Base-by-base conservation (phyloP, 2,329 filamentous ascomycete species). In the Cytospora paraplurivora region DNA sequence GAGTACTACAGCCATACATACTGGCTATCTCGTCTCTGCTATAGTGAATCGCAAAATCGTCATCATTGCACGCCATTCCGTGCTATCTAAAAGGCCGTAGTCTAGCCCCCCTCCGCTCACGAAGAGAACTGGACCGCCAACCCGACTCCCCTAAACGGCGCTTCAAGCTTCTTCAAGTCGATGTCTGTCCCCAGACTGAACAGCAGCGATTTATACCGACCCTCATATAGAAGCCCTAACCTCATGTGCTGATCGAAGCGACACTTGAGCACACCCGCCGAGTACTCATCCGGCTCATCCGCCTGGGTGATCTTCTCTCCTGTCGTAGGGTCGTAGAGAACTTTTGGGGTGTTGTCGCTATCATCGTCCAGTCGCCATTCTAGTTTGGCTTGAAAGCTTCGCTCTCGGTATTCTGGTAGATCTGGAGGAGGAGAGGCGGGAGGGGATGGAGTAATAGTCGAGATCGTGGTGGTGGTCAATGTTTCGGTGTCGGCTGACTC, bases 221-320 rank as follows among this genome's bases (percentile, higher is more conserved):
- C 93, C 75, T 98, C 94, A 94, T 95, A 99, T 27, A 98, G 78
- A 57, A 98, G 75, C 0, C 93, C 91, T 60, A 97, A 86, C 68
- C 89, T 88, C 78, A 92, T 88, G 69, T 93, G 90, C 78, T 97
- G 93, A 73, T 97, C 93, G 59, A 98, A 81, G 56, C 91, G 86
- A 52, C 93, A 90, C 77, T 98, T 99, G 68, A 99, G 77, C 37
- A 98, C 93, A 7, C 93, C 94, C 13, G 54, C 55, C 13, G 58
- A 50, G 32, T 50, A 71, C 27, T 71, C 68, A 49, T 70, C 62
- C 33, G 55, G 66, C 32, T 67, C 66, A 57, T 51, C 49, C 21
- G 35, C 13, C 13, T 41, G n/a, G 33, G 34, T 47, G 17, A 60
- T 54, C 15, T 62, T 54, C 21, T 62, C 64, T 55, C 44, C 59